A percentile compares a stretch with the other conserved stretches of the same genome.
These are phyloP conservation scores for Citrus glauca DNA, from an alignment of 345 rosid species.

Conservation along the genomic window DNA sequence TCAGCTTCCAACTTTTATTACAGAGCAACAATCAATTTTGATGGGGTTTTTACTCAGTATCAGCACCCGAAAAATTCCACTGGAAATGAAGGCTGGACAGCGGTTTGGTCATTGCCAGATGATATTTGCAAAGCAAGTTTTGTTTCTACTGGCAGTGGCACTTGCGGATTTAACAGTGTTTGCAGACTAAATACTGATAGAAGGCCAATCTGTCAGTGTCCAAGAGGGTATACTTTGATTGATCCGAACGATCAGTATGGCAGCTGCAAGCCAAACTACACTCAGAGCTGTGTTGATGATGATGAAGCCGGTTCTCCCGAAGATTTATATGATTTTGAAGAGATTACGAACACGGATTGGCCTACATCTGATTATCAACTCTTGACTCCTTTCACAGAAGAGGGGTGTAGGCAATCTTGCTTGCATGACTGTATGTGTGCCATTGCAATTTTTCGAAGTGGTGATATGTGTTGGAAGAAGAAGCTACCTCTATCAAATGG, in stretches of 20 bases:
- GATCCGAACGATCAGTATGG: slow-evolving; percentile 7
- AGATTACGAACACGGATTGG: slow-evolving; percentile 18
- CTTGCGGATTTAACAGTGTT: slow-evolving; percentile 17
- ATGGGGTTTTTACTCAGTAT: slow-evolving; percentile 13
- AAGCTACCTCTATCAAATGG: slow-evolving; percentile 38
- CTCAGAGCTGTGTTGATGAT: slow-evolving; percentile 1
- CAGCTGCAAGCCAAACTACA: slow-evolving; percentile 13
- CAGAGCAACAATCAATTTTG: slow-evolving; percentile 5
- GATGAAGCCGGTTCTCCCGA: not conserved
- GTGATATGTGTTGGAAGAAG: slow-evolving; percentile 34
- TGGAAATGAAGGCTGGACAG: slow-evolving; percentile 13
- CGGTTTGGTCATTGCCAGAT: slow-evolving; percentile 6
- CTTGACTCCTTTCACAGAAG: slow-evolving; percentile 16
- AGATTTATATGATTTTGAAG: slow-evolving; percentile 13
- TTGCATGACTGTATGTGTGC: slow-evolving; percentile 34
- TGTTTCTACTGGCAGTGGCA: not conserved
- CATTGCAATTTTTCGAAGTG: slow-evolving; percentile 21
- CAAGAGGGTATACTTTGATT: not conserved
- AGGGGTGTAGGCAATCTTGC: slow-evolving; percentile 26
- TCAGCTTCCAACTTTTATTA: slow-evolving; percentile 1
- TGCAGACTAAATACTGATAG: not conserved
- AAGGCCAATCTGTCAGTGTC: slow-evolving; percentile 14
- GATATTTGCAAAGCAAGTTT: slow-evolving; percentile 1
- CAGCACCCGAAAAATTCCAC: not conserved
- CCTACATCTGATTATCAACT: slow-evolving; percentile 29